Evolutionary conservation across 2,329 filamentous ascomycete genomes (phyloP).

Genomic region (Diaporthe australafricana): DNA sequence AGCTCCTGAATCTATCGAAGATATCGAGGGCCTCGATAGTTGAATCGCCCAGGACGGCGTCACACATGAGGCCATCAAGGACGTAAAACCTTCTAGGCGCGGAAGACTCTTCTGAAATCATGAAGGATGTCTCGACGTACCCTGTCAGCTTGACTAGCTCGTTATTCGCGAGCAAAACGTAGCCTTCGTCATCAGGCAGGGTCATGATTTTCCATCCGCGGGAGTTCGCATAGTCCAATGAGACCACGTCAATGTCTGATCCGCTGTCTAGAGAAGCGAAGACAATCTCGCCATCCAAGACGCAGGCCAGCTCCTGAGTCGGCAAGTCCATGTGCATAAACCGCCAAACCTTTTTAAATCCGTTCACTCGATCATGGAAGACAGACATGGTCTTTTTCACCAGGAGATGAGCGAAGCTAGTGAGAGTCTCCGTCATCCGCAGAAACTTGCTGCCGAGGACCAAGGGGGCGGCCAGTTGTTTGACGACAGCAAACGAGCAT

Average conservation of each 20-base stretch:
- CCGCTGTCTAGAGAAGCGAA: not conserved
- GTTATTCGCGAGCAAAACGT: not conserved
- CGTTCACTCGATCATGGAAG: rapidly evolving
- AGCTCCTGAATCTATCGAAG: not conserved
- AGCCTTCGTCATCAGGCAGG: not conserved
- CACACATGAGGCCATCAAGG: not conserved
- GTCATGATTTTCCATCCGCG: not conserved
- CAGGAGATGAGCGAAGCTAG: not conserved
- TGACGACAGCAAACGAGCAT: not conserved
- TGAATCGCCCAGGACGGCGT: not conserved
- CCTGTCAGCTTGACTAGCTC: not conserved
- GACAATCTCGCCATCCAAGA: not conserved
- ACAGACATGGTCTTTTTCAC: not conserved
- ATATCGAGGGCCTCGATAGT: not conserved
- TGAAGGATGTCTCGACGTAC: not conserved
- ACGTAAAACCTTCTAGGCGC: not conserved
- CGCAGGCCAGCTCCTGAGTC: not conserved
- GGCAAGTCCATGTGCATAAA: not conserved
- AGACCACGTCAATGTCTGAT: not conserved
- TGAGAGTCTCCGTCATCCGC: not conserved
- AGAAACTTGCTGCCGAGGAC: not conserved
- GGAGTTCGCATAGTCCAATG: not conserved
- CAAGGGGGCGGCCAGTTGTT: not conserved
- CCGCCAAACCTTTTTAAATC: not conserved
- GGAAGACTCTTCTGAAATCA: not conserved